Evolutionary conservation across 1,139 yeast genomes (phyloP), one percentile per base, ranked within the genome.

Genomic region (Scheffersomyces insectosa): DNA sequence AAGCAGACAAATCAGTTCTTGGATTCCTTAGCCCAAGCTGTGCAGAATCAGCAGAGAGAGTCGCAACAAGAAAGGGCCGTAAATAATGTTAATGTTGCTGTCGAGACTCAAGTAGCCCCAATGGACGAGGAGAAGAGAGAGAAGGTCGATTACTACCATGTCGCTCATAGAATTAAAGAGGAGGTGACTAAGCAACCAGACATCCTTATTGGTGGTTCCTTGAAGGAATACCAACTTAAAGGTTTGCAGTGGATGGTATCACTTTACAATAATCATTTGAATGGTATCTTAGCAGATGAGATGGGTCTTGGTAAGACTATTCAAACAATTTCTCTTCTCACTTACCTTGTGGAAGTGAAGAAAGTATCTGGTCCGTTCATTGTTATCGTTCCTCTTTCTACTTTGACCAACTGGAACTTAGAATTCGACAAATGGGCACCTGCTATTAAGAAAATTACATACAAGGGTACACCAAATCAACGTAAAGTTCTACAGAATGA

Each of bases 231-330:
- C 62, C 98, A 91, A 70, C 37, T 91, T 48, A 89, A 88, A 66
- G 98, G 98, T 62, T 74, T 91, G 46, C 97, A 93, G 64, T 91
- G 98, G 99, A 91, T 93, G 98, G 96, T 91, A 4, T 91, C 98
- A 0, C 75, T 93, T 47, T 91, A 79, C 65, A 93, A 93, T 64
- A 93, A 93, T 66, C 93, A 90, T 63, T 75, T 93, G 59, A 91
- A 93, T 63, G 98, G 98, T 72, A 91, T 91, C 49, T 71, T 91
- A 46, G 98, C 98, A 5, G 98, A 88, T 68, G 93, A 91, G 66
- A 88, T 88, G 96, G 96, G 96, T 51, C 72, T 88, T 40, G 96
- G 96, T 63, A 88, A 88, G 56, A 88, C 96, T 5, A 88, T 88
- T 58, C 96, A 88, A 65, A 80, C 95, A 0, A 83, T 88, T 43